Conservation (phyloP, 1,284 basidiomycete species). For the Cutaneotrichosporon spelunceum region DNA sequence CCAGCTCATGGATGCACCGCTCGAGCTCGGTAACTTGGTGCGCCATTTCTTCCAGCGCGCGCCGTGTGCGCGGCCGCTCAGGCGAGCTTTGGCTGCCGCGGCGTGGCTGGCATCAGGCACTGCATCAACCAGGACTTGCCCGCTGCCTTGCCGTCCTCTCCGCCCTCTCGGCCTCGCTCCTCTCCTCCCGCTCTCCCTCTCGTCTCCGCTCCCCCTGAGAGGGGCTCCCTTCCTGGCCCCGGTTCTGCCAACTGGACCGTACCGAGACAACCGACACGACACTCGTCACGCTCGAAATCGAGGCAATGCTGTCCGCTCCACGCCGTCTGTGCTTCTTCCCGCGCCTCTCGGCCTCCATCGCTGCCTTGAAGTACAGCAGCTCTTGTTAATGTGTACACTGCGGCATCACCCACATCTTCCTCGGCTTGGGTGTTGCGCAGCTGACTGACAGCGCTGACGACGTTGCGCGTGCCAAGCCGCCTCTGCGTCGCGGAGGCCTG, state of each 20-base stretch:
- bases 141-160: background rate
- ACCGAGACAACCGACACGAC: background rate
- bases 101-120: background rate
- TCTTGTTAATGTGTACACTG: background rate
- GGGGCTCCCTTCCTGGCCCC: background rate
- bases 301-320: background rate
- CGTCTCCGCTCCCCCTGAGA: background rate
- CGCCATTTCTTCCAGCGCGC: background rate
- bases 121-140: background rate
- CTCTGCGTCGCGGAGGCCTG: background rate
- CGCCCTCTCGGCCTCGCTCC: background rate
- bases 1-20: background rate
- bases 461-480: background rate
- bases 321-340: background rate
- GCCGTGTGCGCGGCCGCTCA: background rate
- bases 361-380: background rate
- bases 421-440: background rate
- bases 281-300: background rate
- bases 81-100: background rate
- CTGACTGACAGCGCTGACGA: background rate
- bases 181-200: background rate
- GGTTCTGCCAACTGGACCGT: background rate
- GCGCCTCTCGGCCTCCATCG: background rate
- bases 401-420: background rate
- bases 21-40: background rate